Percentiles rank a stretch among this genome's conserved stretches.
Evolutionary conservation across 2,329 filamentous ascomycete species (phyloP).

Genomic region (Atkinsonella hypoxylon): DNA sequence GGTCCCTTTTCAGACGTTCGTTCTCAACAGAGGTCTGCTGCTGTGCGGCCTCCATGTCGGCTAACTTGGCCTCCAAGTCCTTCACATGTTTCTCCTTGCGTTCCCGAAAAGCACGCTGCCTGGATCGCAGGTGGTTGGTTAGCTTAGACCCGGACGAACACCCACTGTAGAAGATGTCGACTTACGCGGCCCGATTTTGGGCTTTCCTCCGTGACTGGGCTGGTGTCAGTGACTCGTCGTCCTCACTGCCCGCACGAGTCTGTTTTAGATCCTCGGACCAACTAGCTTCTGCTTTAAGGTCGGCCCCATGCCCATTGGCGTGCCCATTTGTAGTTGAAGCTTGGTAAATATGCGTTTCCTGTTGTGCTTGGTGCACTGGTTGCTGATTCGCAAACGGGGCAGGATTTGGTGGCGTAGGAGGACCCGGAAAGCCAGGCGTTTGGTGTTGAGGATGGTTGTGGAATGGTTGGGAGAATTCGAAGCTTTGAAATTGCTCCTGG

Average conservation of each 20-base stretch:
- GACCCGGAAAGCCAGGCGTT: conserved; percentile 25
- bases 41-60: conserved; percentile 61
- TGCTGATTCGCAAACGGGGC: conserved; percentile 17
- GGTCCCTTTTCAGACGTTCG: conserved; percentile 69
- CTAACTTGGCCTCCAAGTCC: conserved; percentile 80
- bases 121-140: conserved; percentile 23
- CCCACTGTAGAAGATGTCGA: conserved; percentile 11
- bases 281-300: conserved; percentile 26
- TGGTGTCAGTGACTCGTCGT: conserved; percentile 43
- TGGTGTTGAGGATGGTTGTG: conserved; percentile 19
- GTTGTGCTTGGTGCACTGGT: conserved; percentile 13
- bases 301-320: conserved; percentile 11
- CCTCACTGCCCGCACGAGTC: conserved; percentile 35
- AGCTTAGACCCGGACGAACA: not conserved
- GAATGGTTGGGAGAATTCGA: conserved; percentile 31
- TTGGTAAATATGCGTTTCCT: conserved; percentile 15
- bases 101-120: conserved; percentile 91
- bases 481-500: conserved; percentile 36
- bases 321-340: conserved; percentile 12
- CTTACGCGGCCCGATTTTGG: conserved; percentile 50
- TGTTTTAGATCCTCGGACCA: conserved; percentile 22
- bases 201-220: conserved; percentile 48
- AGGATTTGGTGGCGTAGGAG: conserved; percentile 40
- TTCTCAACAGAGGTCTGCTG: conserved; percentile 69
- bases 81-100: conserved; percentile 91